Evolutionary conservation across 1,284 basidiomycete genomes (phyloP).

Genomic region (Vanrija humicola): DNA sequence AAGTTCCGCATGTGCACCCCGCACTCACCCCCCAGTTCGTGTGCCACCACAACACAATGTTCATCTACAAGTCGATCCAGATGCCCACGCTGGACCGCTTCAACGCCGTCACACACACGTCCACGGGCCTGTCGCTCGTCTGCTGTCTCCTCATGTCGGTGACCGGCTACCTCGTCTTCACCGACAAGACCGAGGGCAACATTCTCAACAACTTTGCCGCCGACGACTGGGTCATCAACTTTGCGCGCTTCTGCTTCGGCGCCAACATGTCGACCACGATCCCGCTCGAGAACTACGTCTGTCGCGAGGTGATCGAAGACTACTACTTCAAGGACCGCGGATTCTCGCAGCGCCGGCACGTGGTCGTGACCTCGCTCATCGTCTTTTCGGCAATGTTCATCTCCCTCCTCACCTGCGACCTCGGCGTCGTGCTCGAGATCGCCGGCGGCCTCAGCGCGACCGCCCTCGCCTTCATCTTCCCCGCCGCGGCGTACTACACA

Average conservation of each 20-base stretch:
- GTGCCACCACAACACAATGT: conserved; percentile 86
- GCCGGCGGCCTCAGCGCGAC: conserved; percentile 94
- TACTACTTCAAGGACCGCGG: conserved; percentile 82
- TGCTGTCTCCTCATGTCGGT: conserved; percentile 79
- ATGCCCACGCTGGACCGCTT: conserved; percentile 87
- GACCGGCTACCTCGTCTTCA: conserved; percentile 90
- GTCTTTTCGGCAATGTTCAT: conserved; percentile 79
- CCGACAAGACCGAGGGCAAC: conserved; percentile 88
- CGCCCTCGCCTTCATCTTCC: conserved; percentile 89
- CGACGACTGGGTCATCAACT: conserved; percentile 77
- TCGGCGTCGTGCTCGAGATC: conserved; percentile 95
- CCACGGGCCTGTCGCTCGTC: conserved; percentile 73
- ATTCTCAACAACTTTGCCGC: conserved; percentile 86
- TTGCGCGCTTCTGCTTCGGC: conserved; percentile 92
- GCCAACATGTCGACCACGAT: conserved; percentile 96
- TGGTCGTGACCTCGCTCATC: conserved; percentile 84
- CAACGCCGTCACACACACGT: conserved; percentile 86
- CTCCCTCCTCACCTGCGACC: conserved; percentile 87
- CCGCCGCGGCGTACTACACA: conserved; percentile 79
- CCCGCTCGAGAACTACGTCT: conserved; percentile 37
- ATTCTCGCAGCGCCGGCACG: conserved; percentile 76
- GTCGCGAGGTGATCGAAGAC: conserved; percentile 75
- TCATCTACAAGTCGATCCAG: conserved; percentile 89
- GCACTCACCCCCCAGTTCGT: conserved; percentile 52
- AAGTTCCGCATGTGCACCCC: conserved; percentile 4